Evolutionary conservation across 2,329 filamentous ascomycete species (phyloP), one percentile per base, ranked within the genome.

Genomic region (Hirsutella minnesotensis): DNA sequence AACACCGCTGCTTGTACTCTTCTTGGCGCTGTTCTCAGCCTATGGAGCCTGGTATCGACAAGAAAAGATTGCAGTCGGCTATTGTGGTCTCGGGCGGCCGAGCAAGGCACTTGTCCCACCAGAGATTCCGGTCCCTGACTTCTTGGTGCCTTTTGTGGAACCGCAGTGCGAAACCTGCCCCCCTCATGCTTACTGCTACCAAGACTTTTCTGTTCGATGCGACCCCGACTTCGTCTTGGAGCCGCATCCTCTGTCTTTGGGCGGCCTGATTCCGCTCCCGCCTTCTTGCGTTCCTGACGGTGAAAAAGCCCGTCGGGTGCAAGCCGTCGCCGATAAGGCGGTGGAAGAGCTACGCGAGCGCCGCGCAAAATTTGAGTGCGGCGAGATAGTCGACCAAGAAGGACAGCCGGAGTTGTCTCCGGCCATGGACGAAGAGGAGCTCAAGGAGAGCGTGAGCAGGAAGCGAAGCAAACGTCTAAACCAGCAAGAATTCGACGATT

Each of bases 201-300:
- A 77, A 19, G 77, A 87, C 46, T 81, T 92, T 49, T 73, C 80
- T 29, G 84, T 85, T 9, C 74, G 76, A 21, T 98, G 92, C 61
- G 88, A 95, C 52, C 73, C 76, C 41, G 92, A 90, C 57, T 98
- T 94, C 56, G 75, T 98, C 38, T 71, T 92, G 31, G 83, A 84
- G 55, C 77, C 80, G 1, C 90, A 96, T 58, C 89, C 90, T 1
- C 69, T 96, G 19, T 83, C 88, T 0, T 60, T 95, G 0, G 80
- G 81, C 39, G 89, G 92, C 0, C 57, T 94, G 3, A 56, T 96
- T 5, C 92, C 92, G 8, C 67, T 98, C 9, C 80, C 89, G 5
- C 90, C 94, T 2, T 89, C 86, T 4, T 98, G 92, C 61, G 90
- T 95, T 63, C 85, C 92, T 0, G 94, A 98, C 61, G 88, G 88